A percentile compares a stretch with the other conserved stretches of the same genome.
Evolutionary conservation across 2,329 filamentous ascomycete species (phyloP).

Genomic region (Pseudocercospora fijiensis): DNA sequence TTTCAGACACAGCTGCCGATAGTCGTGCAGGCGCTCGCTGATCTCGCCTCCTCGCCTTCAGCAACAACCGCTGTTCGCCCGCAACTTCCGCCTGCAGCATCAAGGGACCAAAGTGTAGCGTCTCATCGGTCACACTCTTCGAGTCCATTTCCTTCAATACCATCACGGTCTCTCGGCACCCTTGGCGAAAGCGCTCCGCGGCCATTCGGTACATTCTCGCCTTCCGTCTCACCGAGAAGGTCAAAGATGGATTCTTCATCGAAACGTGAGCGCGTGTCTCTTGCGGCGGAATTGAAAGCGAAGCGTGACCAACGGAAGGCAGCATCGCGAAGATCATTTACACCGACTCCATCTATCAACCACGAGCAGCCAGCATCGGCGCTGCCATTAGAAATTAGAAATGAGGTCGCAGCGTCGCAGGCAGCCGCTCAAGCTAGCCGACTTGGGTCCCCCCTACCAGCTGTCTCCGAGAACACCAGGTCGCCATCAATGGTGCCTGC

Average conservation of each 20-base stretch:
- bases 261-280: slow-evolving; percentile 13
- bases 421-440: slow-evolving; percentile 14
- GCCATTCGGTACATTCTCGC: slow-evolving; percentile 16
- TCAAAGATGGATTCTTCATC: slow-evolving; percentile 22
- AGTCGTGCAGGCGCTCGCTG: neutral
- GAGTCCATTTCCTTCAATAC: slow-evolving; percentile 29
- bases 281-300: slow-evolving; percentile 22
- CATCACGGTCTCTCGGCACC: slow-evolving; percentile 23
- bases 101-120: slow-evolving; percentile 9
- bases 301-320: slow-evolving; percentile 16
- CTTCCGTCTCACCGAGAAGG: slow-evolving; percentile 6
- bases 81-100: neutral
- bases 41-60: neutral
- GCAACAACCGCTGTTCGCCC: neutral
- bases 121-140: slow-evolving; percentile 12
- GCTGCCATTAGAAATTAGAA: slow-evolving; percentile 25
- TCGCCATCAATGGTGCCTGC: slow-evolving; percentile 40
- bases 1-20: slow-evolving; percentile 29
- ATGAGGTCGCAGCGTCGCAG: slow-evolving; percentile 24
- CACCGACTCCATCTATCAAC: slow-evolving; percentile 7
- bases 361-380: slow-evolving; percentile 26
- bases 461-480: slow-evolving; percentile 25
- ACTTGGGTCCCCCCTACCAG: slow-evolving; percentile 16
- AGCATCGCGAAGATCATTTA: slow-evolving; percentile 6
- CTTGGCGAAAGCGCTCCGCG: slow-evolving; percentile 33